Conservation (phyloP, 1,139 yeast genomes). For the Meyerozyma smithsonii region DNA sequence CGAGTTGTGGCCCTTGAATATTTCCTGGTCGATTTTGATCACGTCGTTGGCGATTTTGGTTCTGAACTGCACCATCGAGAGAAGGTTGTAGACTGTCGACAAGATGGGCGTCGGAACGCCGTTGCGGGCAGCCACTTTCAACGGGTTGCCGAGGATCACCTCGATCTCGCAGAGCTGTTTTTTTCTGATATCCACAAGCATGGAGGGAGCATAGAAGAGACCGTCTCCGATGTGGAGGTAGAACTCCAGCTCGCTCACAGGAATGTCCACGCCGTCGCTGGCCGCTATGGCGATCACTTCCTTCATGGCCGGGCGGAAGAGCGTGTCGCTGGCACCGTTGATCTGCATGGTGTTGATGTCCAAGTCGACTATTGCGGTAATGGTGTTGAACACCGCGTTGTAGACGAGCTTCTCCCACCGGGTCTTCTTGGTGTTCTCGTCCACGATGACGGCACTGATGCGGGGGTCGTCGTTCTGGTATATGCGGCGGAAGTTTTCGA, state of each 20-base stretch:
- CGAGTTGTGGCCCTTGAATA: constrained; percentile 23
- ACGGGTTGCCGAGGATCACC: constrained; percentile 67
- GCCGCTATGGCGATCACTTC: constrained; percentile 62
- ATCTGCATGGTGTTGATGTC: constrained; percentile 61
- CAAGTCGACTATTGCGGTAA: constrained; percentile 45
- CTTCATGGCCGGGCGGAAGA: constrained; percentile 59
- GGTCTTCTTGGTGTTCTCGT: constrained; percentile 45
- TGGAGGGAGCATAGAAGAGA: constrained; percentile 62
- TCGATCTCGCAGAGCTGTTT: constrained; percentile 70
- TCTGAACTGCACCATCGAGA: constrained; percentile 56
- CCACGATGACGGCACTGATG: constrained; percentile 37
- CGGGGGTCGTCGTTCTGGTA: constrained; percentile 35
- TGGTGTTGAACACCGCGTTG: constrained; percentile 62
- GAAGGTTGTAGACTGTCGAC: constrained; percentile 49
- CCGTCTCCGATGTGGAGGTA: constrained; percentile 63
- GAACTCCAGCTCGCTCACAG: constrained; percentile 37
- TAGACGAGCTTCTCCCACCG: constrained; percentile 75
- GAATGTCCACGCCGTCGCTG: constrained; percentile 54
- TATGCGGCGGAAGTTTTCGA: constrained; percentile 40
- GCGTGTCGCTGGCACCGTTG: constrained; percentile 44
- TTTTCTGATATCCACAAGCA: constrained; percentile 68
- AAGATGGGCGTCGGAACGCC: constrained; percentile 58
- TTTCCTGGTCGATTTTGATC: constrained; percentile 26
- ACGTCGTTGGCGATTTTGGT: constrained; percentile 50
- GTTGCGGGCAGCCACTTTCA: constrained; percentile 52